Evolutionary conservation across 2,329 filamentous ascomycete genomes (phyloP).

Genomic region (Fusarium sarcochroum): DNA sequence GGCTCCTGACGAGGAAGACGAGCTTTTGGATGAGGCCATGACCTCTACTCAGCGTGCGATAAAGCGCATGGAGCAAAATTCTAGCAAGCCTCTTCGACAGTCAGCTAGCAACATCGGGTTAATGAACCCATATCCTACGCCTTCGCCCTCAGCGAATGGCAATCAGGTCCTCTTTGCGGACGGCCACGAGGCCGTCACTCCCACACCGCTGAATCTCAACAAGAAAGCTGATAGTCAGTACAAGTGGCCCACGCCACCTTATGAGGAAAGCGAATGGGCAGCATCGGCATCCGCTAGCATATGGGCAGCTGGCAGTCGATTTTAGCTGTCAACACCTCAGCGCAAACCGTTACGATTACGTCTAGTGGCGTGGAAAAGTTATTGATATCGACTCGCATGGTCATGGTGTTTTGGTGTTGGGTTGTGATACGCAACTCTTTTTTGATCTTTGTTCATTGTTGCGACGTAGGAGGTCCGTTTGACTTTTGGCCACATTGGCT

Average conservation of each 20-base stretch:
- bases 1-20: constrained; percentile 95
- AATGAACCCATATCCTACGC: constrained; percentile 73
- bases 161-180: constrained; percentile 82
- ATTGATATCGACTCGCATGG: constrained; percentile 47
- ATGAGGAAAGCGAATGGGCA: constrained; percentile 94
- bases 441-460: constrained; percentile 34
- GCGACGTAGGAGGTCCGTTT: constrained; percentile 43
- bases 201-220: constrained; percentile 79
- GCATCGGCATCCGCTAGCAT: constrained; percentile 86
- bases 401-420: constrained; percentile 51
- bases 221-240: constrained; percentile 68
- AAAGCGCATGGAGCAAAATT: constrained; percentile 73
- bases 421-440: constrained; percentile 39
- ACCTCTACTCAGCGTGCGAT: constrained; percentile 82
- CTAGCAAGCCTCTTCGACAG: constrained; percentile 65
- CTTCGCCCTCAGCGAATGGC: constrained; percentile 85
- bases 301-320: constrained; percentile 77
- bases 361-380: constrained; percentile 47
- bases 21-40: constrained; percentile 91
- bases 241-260: constrained; percentile 96
- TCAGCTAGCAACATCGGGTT: constrained; percentile 75
- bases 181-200: constrained; percentile 71
- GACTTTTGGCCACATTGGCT: constrained; percentile 45
- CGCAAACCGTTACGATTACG: constrained; percentile 41
- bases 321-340: constrained; percentile 57